Evolutionary conservation across 2,329 filamentous ascomycete species (phyloP).

Genomic region (Fusarium chuoi): DNA sequence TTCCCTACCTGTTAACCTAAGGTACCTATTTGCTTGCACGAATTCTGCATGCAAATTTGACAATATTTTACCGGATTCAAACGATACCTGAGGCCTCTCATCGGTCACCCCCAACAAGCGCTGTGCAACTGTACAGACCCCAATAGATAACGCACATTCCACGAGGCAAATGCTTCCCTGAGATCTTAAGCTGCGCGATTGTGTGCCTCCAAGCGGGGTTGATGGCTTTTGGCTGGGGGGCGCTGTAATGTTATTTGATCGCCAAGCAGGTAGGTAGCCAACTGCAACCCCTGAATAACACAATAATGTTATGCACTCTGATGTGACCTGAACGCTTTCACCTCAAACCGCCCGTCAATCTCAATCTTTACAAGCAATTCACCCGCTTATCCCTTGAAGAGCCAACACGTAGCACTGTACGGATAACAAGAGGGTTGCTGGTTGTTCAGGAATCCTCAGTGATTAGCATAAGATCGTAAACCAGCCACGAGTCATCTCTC

Average conservation of each 20-base stretch:
- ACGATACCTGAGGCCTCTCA: background rate
- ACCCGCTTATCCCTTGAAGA: constrained; percentile 10
- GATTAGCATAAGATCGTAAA: background rate
- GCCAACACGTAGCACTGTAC: constrained; percentile 5
- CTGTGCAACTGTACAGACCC: constrained; percentile 1
- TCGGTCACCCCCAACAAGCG: background rate
- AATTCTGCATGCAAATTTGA: background rate
- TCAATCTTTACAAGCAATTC: background rate
- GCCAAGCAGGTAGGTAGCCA: constrained; percentile 7
- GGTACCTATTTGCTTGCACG: background rate
- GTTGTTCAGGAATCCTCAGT: background rate
- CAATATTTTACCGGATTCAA: background rate
- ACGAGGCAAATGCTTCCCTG: constrained; percentile 28
- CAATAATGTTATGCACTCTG: constrained; percentile 8
- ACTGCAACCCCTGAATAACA: constrained; percentile 26
- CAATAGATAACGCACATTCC: constrained; percentile 31
- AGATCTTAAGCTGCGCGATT: constrained; percentile 30
- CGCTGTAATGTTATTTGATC: constrained; percentile 18
- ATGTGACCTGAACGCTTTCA: constrained; percentile 15
- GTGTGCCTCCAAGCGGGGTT: constrained; percentile 32
- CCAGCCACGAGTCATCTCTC: constrained; percentile 11
- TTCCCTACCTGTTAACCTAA: no score
- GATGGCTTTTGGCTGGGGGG: constrained; percentile 13
- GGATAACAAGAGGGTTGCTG: background rate
- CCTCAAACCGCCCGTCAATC: constrained; percentile 1